A percentile compares a stretch with the other conserved stretches of the same genome.
These are phyloP conservation scores for Symbiotaphrina buchneri DNA, from an alignment of 495 filamentous ascomycete genomes.

Conservation along the genomic window DNA sequence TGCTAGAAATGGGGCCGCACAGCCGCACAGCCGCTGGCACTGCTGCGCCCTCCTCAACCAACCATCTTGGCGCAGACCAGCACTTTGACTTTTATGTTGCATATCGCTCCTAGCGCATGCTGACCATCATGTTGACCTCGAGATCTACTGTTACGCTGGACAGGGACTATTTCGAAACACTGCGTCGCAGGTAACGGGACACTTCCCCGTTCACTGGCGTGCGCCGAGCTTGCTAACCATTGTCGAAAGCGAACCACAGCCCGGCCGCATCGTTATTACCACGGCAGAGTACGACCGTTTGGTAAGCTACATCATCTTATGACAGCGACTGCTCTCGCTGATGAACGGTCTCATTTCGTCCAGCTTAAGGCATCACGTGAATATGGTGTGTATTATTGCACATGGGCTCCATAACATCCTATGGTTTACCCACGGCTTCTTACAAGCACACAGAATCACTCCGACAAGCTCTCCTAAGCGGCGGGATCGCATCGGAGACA, in stretches of 20 bases:
- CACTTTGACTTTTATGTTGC: neutral
- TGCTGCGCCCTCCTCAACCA: no score
- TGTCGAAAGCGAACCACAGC: neutral
- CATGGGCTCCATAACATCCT: neutral
- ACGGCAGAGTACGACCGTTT: constrained; percentile 1
- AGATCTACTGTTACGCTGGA: constrained; percentile 2
- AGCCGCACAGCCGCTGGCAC: no score
- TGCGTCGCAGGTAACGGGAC: constrained; percentile 5
- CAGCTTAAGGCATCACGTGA: constrained; percentile 1
- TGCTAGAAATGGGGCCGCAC: no score
- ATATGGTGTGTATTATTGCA: constrained; percentile 1
- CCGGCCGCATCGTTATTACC: neutral
- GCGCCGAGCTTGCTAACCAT: no score
- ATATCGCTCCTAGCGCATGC: no score
- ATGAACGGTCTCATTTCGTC: neutral
- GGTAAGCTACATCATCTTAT: constrained; percentile 1
- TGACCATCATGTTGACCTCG: no score
- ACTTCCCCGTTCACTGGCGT: no score
- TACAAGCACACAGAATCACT: constrained; percentile 2
- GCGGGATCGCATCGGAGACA: constrained; percentile 3
- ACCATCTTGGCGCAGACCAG: neutral
- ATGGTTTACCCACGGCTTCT: no score
- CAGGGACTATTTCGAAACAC: constrained; percentile 4
- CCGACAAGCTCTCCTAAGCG: constrained; percentile 2
- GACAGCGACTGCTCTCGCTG: no score